Base-by-base conservation (phyloP, 768 basidiomycete genomes). In the Suillus tomentosus region DNA sequence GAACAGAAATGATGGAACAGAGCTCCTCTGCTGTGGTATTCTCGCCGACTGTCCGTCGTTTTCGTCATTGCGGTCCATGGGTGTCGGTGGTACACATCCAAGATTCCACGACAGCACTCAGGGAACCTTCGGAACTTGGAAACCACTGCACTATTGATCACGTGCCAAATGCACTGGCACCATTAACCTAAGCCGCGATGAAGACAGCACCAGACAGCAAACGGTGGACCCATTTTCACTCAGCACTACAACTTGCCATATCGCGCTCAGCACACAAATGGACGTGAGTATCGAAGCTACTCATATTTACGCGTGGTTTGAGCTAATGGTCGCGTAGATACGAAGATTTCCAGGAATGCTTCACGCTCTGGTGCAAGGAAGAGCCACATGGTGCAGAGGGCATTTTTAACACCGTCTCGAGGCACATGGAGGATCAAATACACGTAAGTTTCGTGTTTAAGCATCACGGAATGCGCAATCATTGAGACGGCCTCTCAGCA, bases 1-100 rank as follows among this genome's bases (percentile, higher is more conserved):
- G 78, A 94, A 86, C 42, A 94, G 80, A 68, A 94, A 85, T 7
- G 89, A 87, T 1, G 91, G 84, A 47, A 93, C 77, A 2, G 90
- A 88, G 73, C 84, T 85, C 34, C 89, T 83, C 61, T 75, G 82
- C 24, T 79, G 81, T 37, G 77, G 76, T 15, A 74, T 67, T 37
- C 57, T 58, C 17, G 24, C 57, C 6, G 39, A 40, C 45, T 76
- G 77, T 54, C 34, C 55, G 13, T 50, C 64, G 56, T 66, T 68
- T 61, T 68, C 74, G 24, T 71, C 74, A 42, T 70, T 73, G 61
- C 69, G 74, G 50, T 78, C 73, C 74, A 77, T 78, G 65, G 22
- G 63, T 61, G 7, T 24, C 50, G 39, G 62, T 40, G 57, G 27
- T 54, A 54, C 53, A 54, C 53, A 54, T 54, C 5, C 31, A 34